Percentiles rank a stretch among this genome's conserved stretches.
phyloP scores from a whole-genome alignment of 805 yeast species.

The Priceomyces carsonii region DNA sequence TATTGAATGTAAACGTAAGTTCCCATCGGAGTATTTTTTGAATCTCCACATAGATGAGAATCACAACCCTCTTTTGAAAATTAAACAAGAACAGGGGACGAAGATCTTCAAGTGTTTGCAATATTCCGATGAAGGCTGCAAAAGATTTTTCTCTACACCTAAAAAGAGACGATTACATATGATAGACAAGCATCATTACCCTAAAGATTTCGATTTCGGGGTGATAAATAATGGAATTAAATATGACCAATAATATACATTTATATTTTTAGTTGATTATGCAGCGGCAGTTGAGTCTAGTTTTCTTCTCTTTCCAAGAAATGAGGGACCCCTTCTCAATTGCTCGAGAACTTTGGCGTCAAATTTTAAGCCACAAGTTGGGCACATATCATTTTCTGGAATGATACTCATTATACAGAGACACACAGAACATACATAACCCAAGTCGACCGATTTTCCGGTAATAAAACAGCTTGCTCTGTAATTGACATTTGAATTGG shows the following conservation, averaged over 20 bases:
- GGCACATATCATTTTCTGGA: slow-evolving; percentile 71
- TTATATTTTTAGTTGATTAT: not conserved
- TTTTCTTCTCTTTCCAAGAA: slow-evolving; percentile 41
- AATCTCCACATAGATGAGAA: slow-evolving; percentile 52
- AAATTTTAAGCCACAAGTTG: slow-evolving; percentile 81
- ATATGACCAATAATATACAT: slow-evolving; percentile 2
- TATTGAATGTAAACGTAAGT: slow-evolving; percentile 34
- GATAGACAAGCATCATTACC: slow-evolving; percentile 52
- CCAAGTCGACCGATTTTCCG: slow-evolving; percentile 88
- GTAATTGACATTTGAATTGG: slow-evolving; percentile 84
- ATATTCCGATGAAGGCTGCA: slow-evolving; percentile 34
- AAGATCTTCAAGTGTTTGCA: slow-evolving; percentile 44
- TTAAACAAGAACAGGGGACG: slow-evolving; percentile 39
- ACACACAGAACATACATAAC: slow-evolving; percentile 94
- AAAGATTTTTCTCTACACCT: slow-evolving; percentile 35
- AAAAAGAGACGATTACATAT: slow-evolving; percentile 48
- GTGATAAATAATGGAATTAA: slow-evolving; percentile 29
- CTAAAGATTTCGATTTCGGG: slow-evolving; percentile 32
- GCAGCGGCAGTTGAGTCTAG: slow-evolving; percentile 13
- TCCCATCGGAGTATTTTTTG: slow-evolving; percentile 45
- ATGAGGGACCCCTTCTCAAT: slow-evolving; percentile 61
- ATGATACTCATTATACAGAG: slow-evolving; percentile 72
- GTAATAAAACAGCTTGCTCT: slow-evolving; percentile 93
- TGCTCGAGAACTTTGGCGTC: slow-evolving; percentile 62
- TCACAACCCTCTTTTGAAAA: slow-evolving; percentile 49